Percentiles rank a stretch among this genome's conserved stretches.
These are phyloP conservation scores for Aspergillus piperis DNA, from an alignment of 2,329 filamentous ascomycete species.

Conservation along the genomic window DNA sequence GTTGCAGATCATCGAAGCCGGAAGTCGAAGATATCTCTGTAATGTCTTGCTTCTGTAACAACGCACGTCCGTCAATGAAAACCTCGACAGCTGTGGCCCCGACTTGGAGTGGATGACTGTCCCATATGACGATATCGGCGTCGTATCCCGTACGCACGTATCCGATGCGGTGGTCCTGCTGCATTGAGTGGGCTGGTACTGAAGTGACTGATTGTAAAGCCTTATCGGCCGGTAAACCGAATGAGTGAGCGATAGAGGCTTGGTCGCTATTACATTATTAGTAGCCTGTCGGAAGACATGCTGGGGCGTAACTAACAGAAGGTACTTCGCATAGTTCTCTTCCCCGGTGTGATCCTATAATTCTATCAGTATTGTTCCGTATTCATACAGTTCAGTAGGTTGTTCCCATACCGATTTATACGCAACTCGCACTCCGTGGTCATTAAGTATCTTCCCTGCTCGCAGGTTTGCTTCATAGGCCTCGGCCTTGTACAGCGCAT, in stretches of 20 bases:
- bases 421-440: conserved; percentile 67
- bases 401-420: conserved; percentile 62
- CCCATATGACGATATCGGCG: conserved; percentile 64
- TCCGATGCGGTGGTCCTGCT: conserved; percentile 59
- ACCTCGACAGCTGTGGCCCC: conserved; percentile 63
- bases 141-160: conserved; percentile 65
- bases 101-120: conserved; percentile 62
- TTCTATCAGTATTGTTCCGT: not conserved
- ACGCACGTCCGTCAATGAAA: conserved; percentile 59
- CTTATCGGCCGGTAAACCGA: conserved; percentile 62
- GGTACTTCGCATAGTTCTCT: conserved; percentile 1
- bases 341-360: conserved; percentile 12
- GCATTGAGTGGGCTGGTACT: conserved; percentile 60
- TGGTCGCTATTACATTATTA: conserved; percentile 44
- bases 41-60: not conserved
- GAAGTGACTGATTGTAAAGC: conserved; percentile 61
- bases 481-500: conserved; percentile 72
- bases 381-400: not conserved
- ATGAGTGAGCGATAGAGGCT: conserved; percentile 53
- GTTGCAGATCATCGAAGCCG: not conserved
- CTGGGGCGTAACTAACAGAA: conserved; percentile 29
- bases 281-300: not conserved
- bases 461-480: conserved; percentile 65
- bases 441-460: conserved; percentile 66
- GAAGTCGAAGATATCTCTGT: not conserved